Percentiles rank a stretch among this genome's conserved stretches.
phyloP scores from a whole-genome alignment of 805 yeast genomes.

The Metschnikowia peoriensis region DNA sequence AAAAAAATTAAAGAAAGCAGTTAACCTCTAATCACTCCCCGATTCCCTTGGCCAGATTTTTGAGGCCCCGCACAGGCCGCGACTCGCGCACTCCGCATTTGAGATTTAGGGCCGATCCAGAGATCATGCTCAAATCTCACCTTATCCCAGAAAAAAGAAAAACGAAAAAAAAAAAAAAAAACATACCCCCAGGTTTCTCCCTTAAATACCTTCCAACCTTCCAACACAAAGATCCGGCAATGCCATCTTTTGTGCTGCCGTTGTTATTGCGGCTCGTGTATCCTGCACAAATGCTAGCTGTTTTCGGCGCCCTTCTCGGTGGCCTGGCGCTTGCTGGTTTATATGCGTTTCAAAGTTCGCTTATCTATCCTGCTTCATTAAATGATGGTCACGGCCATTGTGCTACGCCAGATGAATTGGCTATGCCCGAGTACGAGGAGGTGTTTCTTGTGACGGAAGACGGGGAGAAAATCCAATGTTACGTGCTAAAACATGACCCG shows the following conservation, averaged over 20 bases:
- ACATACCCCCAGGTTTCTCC: no score
- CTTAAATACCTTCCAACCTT: no score
- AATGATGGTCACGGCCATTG: conserved; percentile 72
- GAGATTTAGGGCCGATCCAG: no score
- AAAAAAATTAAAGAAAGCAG: no score
- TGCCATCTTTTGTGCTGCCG: conserved; percentile 7
- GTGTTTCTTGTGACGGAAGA: conserved; percentile 64
- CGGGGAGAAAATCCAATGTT: conserved; percentile 66
- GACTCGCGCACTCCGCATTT: no score
- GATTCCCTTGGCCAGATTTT: no score
- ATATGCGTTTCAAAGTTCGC: conserved; percentile 57
- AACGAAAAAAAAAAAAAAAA: no score
- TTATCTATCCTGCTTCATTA: conserved; percentile 82
- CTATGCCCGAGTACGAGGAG: conserved; percentile 57
- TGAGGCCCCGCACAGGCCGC: no score
- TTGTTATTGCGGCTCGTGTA: conserved; percentile 11
- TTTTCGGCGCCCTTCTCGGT: conserved; percentile 44
- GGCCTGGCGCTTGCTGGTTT: conserved; percentile 49
- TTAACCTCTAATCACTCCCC: no score
- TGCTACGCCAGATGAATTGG: conserved; percentile 73
- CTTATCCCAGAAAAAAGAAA: no score
- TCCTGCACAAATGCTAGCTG: conserved; percentile 28
- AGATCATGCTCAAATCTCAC: no score
- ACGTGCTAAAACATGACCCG: conserved; percentile 51
- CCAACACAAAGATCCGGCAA: not conserved